These are phyloP conservation scores for Kingdonia uniflora DNA, from an alignment of 164 flowering plant genomes.

Conservation along the genomic window DNA sequence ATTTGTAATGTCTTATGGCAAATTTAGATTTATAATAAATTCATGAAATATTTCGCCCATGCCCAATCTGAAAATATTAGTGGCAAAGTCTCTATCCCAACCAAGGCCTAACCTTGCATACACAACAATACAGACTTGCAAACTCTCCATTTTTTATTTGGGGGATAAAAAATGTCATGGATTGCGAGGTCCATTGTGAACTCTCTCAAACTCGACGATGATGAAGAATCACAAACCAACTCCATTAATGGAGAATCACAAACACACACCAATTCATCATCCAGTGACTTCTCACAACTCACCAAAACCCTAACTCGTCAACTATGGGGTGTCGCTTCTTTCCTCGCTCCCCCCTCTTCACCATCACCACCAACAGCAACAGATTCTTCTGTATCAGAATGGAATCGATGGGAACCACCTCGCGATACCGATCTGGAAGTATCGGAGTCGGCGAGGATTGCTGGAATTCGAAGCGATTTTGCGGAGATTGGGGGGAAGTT, in stretches of 20 bases:
- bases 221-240: neutral
- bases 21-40: too few relatives aligned
- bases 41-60: too few relatives aligned
- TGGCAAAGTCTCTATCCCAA: neutral
- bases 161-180: slow-evolving; percentile 65
- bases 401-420: slow-evolving; percentile 13
- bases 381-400: slow-evolving; percentile 13
- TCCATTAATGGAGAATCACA: too few relatives aligned
- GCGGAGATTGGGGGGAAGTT: slow-evolving; percentile 36
- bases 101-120: neutral
- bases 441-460: slow-evolving; percentile 14
- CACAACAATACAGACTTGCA: neutral
- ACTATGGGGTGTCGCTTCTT: slow-evolving; percentile 79
- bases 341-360: slow-evolving; percentile 72
- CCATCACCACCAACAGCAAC: too few relatives aligned
- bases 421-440: slow-evolving; percentile 13
- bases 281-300: slow-evolving; percentile 67
- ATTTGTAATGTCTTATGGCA: too few relatives aligned
- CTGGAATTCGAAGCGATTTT: slow-evolving; percentile 25
- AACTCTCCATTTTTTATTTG: too few relatives aligned
- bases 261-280: too few relatives aligned
- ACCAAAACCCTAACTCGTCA: slow-evolving; percentile 73
- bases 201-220: slow-evolving; percentile 40
- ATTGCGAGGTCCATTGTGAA: slow-evolving; percentile 61
- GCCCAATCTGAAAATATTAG: too few relatives aligned